phyloP scores from a whole-genome alignment of 1,139 yeast species.

The Taiozyma onychis region DNA sequence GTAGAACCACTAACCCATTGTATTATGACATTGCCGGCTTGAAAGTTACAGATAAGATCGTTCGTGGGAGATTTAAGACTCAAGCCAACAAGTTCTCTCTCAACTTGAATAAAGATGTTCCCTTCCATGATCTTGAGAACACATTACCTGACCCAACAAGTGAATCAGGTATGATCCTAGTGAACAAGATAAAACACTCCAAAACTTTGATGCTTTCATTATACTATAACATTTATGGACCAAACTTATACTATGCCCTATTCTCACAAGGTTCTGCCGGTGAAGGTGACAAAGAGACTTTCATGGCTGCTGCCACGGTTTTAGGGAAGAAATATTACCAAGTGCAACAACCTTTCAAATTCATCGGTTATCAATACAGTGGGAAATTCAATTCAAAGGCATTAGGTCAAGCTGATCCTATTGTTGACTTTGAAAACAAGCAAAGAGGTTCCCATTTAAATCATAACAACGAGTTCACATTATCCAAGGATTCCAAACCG shows the following conservation, averaged over 20 bases:
- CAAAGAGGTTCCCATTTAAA: conserved; percentile 15
- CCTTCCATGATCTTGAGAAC: conserved; percentile 50
- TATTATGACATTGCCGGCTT: conserved; percentile 52
- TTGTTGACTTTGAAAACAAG: conserved; percentile 25
- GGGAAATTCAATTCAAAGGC: conserved; percentile 45
- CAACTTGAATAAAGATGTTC: conserved; percentile 21
- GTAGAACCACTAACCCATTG: conserved; percentile 53
- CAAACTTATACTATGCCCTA: conserved; percentile 51
- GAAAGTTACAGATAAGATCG: conserved; percentile 24
- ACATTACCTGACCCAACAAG: conserved; percentile 58
- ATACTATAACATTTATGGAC: conserved; percentile 59
- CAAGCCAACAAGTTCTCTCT: not conserved
- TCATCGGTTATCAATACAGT: conserved; percentile 47
- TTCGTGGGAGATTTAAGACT: conserved; percentile 22
- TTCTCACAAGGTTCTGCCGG: conserved; percentile 67
- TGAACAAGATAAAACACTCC: conserved; percentile 47
- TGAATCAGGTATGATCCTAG: conserved; percentile 58
- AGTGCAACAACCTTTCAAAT: conserved; percentile 42
- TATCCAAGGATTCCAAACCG: conserved; percentile 11
- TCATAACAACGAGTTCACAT: conserved; percentile 18
- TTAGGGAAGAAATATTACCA: conserved; percentile 47
- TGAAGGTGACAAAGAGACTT: conserved; percentile 69
- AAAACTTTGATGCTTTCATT: conserved; percentile 46
- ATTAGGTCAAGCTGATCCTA: conserved; percentile 57
- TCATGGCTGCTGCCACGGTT: conserved; percentile 57